Conservation (phyloP, 73 alveolate genomes). For the Tetrahymena borealis region DNA sequence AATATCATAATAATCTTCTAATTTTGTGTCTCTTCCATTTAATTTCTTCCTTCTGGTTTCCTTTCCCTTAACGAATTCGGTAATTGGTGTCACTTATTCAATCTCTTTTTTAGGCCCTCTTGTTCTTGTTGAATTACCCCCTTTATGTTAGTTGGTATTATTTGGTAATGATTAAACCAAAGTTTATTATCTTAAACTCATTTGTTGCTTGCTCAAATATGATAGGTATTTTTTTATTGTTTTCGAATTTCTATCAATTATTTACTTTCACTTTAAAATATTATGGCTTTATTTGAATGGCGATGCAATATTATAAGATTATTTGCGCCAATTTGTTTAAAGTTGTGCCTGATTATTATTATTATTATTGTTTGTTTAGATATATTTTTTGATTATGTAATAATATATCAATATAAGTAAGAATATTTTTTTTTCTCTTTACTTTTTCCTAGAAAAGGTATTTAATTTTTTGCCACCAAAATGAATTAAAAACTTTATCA, state of each 20-base stretch:
- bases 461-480: neutral
- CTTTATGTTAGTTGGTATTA: neutral
- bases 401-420: neutral
- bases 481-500: neutral
- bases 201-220: neutral
- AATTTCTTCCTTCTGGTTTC: neutral
- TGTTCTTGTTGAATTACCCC: neutral
- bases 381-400: too few relatives aligned
- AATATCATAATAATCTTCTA: neutral
- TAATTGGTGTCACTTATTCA: neutral
- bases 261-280: neutral
- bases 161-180: neutral
- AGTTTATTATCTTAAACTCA: neutral
- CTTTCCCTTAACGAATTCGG: neutral
- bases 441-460: neutral
- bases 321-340: neutral
- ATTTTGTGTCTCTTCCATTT: neutral
- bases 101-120: neutral
- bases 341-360: neutral
- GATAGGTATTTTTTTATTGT: neutral
- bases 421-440: neutral
- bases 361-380: neutral
- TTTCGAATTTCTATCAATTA: too few relatives aligned
- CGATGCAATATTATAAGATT: neutral
- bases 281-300: neutral